Base-by-base conservation (phyloP, 2,329 filamentous ascomycete species). In the Pezicula neosporulosa region DNA sequence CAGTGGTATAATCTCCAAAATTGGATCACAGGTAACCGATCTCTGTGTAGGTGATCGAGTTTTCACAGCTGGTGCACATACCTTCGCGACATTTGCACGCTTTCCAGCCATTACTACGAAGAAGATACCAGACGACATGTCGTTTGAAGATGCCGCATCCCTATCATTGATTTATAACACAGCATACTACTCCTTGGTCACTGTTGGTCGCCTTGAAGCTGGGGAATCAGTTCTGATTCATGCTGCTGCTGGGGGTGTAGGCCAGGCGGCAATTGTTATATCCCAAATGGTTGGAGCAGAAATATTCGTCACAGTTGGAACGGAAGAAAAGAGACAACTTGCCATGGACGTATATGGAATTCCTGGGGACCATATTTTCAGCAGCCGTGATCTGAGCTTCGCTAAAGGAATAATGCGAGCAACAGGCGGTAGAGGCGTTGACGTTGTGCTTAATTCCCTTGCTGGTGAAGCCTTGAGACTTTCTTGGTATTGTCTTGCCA, bases 301-400 rank as follows among this genome's bases (percentile, higher is more conserved):
- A 28, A 59, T 80, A 4, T 75, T 73, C 50, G 68, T 66, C 3
- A 77, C 72, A 0, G 56, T 46, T 8, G 52, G 57, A 27, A 55
- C 9, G 36, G 24, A 33, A 16, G 47, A 33, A 15, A 55, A 55
- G 47, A 19, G 24, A 13, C 10, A 48, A 19, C 46, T 71, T 1
- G 52, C 61, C 4, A 43, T 60, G 2, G 38, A 50, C 4, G 57
- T 55, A 42, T n/a, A n/a, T n/a, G 60, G 59, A 3, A 64, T 80
- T 7, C 61, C 69, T 0, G 39, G 62, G 0, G 51, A 65, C 1
- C 64, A 64, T 18, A 72, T 78, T 13, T 55, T 80, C 3, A 58
- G 60, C 44, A 63, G 58, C 6, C 58, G 61, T 6, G 59, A 64
- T 35, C 18, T 48, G 0, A 54, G 52, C 1, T 66, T 67, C 44